Conservation (phyloP, 805 yeast genomes). For the Saccharomyces jurei region DNA sequence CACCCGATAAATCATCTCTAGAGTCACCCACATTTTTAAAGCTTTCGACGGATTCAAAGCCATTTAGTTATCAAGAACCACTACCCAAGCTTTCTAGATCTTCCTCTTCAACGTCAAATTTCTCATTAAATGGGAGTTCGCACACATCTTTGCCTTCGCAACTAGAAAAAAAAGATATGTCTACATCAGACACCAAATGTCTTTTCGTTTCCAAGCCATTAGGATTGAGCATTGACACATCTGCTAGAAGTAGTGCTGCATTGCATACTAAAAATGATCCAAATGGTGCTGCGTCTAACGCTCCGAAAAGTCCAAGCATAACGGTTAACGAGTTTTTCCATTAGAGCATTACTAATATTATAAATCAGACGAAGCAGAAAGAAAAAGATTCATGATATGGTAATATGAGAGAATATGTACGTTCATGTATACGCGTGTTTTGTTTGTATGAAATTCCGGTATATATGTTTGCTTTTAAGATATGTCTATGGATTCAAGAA, state of each 20-base stretch:
- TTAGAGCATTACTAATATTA: neutral
- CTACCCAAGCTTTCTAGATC: constrained; percentile 13
- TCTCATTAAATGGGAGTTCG: constrained; percentile 1
- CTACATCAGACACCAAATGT: constrained; percentile 3
- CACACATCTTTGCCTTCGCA: neutral
- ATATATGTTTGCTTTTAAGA: neutral
- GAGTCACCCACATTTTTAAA: constrained; percentile 27
- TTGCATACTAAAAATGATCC: neutral
- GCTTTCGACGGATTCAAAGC: constrained; percentile 18
- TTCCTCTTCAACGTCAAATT: neutral
- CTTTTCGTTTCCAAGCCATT: constrained; percentile 4
- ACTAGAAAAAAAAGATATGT: neutral
- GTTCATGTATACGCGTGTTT: constrained; percentile 4
- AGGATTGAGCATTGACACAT: neutral
- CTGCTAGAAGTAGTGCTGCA: neutral
- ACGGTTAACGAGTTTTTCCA: constrained; percentile 11
- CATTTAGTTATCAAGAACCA: constrained; percentile 27
- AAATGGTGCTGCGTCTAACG: neutral
- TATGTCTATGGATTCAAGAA: neutral
- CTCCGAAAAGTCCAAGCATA: constrained; percentile 17
- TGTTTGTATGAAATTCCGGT: neutral
- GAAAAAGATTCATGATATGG: neutral
- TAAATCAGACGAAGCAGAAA: neutral
- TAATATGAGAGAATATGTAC: neutral
- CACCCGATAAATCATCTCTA: constrained; percentile 21